Conservation (phyloP, 495 filamentous ascomycete species). For the Daldinia caldariorum region DNA sequence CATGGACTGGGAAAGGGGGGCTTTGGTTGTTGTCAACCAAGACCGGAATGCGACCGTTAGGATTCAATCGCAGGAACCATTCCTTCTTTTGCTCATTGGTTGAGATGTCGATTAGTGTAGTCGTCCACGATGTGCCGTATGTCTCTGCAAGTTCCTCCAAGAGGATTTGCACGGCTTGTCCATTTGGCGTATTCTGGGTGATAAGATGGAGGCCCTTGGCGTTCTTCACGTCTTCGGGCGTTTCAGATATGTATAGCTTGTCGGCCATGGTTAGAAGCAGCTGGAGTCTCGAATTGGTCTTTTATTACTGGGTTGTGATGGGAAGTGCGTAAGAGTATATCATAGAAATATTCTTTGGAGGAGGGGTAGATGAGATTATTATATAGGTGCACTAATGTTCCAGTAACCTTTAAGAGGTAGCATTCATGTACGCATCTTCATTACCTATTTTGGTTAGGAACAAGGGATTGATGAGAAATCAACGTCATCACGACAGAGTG, state of each 20-base stretch:
- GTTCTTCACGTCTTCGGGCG: conserved; percentile 55
- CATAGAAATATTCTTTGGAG: background rate
- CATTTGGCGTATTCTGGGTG: conserved; percentile 49
- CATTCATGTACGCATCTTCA: too few species aligned
- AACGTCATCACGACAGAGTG: conserved; percentile 38
- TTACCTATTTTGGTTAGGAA: background rate
- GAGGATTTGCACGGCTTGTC: conserved; percentile 46
- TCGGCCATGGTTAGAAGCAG: conserved; percentile 42
- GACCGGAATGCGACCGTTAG: conserved; percentile 63
- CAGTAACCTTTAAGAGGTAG: too few species aligned
- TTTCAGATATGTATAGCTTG: conserved; percentile 53
- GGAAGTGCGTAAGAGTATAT: background rate
- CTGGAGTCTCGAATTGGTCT: background rate
- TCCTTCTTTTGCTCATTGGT: conserved; percentile 69
- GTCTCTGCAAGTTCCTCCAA: conserved; percentile 53
- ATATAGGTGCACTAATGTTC: too few species aligned
- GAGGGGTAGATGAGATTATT: background rate
- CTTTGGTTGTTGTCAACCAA: conserved; percentile 60
- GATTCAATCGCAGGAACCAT: conserved; percentile 65
- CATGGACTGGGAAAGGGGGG: conserved; percentile 64
- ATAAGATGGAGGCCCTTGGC: conserved; percentile 58
- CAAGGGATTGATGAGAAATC: conserved; percentile 23
- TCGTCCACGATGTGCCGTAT: conserved; percentile 64
- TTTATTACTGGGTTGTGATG: background rate
- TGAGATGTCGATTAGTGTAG: conserved; percentile 61